A percentile compares a stretch with the other conserved stretches of the same genome.
Evolutionary conservation across 108 stramenopile species (phyloP).

Genomic region (Stephanodiscus minutulus): DNA sequence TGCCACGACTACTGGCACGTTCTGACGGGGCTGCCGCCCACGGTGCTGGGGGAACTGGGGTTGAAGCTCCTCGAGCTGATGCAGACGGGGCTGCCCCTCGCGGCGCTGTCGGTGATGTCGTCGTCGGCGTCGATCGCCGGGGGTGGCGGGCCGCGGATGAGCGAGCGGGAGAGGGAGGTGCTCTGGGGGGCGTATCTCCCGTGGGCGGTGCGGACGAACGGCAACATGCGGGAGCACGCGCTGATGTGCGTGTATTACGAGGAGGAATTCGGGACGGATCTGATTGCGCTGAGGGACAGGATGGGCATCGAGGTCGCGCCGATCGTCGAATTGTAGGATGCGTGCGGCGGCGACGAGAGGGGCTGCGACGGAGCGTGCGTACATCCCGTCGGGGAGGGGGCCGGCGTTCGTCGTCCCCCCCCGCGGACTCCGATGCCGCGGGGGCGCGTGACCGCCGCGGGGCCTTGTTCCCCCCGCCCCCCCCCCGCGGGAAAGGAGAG

Average conservation of each 20-base stretch:
- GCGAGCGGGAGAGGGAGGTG: constrained; percentile 54
- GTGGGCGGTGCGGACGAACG: constrained; percentile 65
- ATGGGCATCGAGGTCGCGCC: constrained; percentile 76
- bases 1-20: constrained; percentile 96
- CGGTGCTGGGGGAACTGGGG: constrained; percentile 93
- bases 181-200: constrained; percentile 72
- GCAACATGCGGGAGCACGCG: constrained; percentile 21
- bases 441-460: too few species aligned
- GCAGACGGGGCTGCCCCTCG: constrained; percentile 94
- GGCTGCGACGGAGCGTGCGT: too few species aligned
- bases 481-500: too few species aligned
- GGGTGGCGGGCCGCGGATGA: too few species aligned
- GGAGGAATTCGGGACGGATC: constrained; percentile 79
- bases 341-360: too few species aligned
- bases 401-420: too few species aligned
- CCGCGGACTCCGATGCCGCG: too few species aligned
- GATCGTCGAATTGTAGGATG: constrained; percentile 20
- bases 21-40: constrained; percentile 91
- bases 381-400: too few species aligned
- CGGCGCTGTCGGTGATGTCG: constrained; percentile 69
- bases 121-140: background rate
- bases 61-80: constrained; percentile 96
- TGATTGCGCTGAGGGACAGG: constrained; percentile 62
- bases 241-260: constrained; percentile 85
- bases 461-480: too few species aligned